Conservation (phyloP, 2,329 filamentous ascomycete genomes). For the Botrytis elliptica region DNA sequence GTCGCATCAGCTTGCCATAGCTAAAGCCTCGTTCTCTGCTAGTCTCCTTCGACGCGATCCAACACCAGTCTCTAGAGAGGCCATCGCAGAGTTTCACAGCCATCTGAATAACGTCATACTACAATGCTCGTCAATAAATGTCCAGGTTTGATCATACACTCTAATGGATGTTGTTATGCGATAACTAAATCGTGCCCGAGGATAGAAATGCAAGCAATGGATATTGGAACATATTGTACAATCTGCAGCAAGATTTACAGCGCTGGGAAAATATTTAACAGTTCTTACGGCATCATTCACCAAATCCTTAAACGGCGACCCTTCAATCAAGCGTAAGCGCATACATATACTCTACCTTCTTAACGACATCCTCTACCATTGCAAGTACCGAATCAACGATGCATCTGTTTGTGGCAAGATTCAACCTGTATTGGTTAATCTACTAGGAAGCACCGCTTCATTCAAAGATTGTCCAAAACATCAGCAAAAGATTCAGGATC, state of each 20-base stretch:
- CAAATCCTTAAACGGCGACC: conserved; percentile 40
- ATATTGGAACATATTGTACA: conserved; percentile 69
- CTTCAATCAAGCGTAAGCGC: conserved; percentile 65
- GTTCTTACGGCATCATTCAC: conserved; percentile 63
- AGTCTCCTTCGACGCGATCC: conserved; percentile 73
- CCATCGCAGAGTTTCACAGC: conserved; percentile 67
- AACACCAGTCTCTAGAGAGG: conserved; percentile 63
- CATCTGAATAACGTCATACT: conserved; percentile 63
- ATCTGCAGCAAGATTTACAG: conserved; percentile 63
- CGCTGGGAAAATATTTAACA: conserved; percentile 73
- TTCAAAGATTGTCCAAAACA: conserved; percentile 65
- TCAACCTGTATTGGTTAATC: conserved; percentile 57
- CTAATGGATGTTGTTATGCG: conserved; percentile 36
- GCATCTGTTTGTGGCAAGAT: conserved; percentile 55
- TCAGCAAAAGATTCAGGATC: conserved; percentile 58
- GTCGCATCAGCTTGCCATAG: conserved; percentile 70
- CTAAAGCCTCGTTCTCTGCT: conserved; percentile 75
- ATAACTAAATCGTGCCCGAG: conserved; percentile 43
- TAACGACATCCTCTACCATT: conserved; percentile 75
- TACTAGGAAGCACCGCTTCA: conserved; percentile 58
- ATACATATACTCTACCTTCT: conserved; percentile 76
- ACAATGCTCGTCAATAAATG: conserved; percentile 75
- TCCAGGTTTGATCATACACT: conserved; percentile 70
- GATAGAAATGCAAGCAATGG: conserved; percentile 86
- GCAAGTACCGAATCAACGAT: conserved; percentile 51